phyloP scores from a whole-genome alignment of 1,284 basidiomycete species.

The Ceratobasidium papillatum region DNA sequence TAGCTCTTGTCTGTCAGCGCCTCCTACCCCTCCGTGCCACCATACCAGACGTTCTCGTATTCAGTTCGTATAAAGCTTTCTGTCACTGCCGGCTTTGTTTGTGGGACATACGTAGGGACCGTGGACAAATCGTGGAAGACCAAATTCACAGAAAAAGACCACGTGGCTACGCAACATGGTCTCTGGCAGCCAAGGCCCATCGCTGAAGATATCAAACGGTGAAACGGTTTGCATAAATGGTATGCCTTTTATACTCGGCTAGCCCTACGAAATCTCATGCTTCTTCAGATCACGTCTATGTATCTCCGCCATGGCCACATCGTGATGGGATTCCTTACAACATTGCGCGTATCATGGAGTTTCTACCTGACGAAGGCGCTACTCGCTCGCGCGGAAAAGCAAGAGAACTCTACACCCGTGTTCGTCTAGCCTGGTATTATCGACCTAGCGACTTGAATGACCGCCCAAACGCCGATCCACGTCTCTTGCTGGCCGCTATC shows the following conservation, averaged over 20 bases:
- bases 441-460: slow-evolving; percentile 89
- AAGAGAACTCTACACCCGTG: slow-evolving; percentile 73
- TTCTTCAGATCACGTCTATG: slow-evolving; percentile 91
- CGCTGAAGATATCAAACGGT: slow-evolving; percentile 57
- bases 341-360: slow-evolving; percentile 95
- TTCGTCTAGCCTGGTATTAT: slow-evolving; percentile 92
- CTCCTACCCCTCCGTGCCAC: slow-evolving; percentile 13
- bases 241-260: slow-evolving; percentile 53
- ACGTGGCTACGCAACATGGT: slow-evolving; percentile 38
- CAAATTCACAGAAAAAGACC: too few relatives aligned
- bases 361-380: slow-evolving; percentile 81
- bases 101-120: neutral
- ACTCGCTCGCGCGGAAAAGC: slow-evolving; percentile 58
- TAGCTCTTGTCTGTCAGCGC: neutral
- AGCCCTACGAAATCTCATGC: slow-evolving; percentile 36
- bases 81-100: neutral
- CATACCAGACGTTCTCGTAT: neutral
- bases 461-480: slow-evolving; percentile 84
- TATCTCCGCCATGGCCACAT: slow-evolving; percentile 88
- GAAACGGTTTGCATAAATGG: slow-evolving; percentile 84
- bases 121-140: too few relatives aligned
- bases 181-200: slow-evolving; percentile 10
- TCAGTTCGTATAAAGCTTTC: neutral
- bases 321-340: slow-evolving; percentile 92
- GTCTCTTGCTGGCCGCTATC: slow-evolving; percentile 91